These are phyloP conservation scores for Hippophae tibetana DNA, from an alignment of 306 rosid species.

Conservation along the genomic window DNA sequence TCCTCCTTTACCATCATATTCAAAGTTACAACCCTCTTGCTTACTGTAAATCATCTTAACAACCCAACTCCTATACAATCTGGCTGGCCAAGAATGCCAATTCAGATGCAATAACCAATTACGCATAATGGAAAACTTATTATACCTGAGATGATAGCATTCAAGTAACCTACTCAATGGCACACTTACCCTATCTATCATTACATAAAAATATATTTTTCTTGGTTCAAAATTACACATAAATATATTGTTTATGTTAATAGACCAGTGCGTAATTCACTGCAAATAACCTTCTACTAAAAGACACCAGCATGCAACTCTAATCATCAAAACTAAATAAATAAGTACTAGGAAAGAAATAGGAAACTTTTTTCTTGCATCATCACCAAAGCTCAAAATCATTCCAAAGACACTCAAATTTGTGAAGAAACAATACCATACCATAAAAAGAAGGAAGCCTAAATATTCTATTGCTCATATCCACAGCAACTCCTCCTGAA, in stretches of 20 bases:
- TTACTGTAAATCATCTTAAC: not conserved
- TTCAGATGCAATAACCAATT: not conserved
- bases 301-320: slow-evolving; percentile 2
- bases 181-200: too few species aligned
- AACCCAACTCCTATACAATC: not conserved
- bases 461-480: slow-evolving; percentile 67
- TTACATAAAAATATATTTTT: too few species aligned
- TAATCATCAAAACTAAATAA: too few species aligned
- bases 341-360: not conserved
- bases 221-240: too few species aligned
- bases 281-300: not conserved
- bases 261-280: not conserved
- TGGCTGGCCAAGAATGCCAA: not conserved
- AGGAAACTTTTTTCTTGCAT: not conserved
- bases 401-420: not conserved
- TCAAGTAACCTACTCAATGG: too few species aligned
- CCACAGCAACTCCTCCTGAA: slow-evolving; percentile 73
- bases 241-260: too few species aligned
- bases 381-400: not conserved
- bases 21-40: not conserved
- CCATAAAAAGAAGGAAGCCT: slow-evolving; percentile 76
- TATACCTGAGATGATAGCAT: too few species aligned
- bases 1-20: not conserved
- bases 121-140: too few species aligned
- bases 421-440: slow-evolving; percentile 27